phyloP scores from a whole-genome alignment of 352 stramenopile genomes.

The Pilasporangium apinafurcum region DNA sequence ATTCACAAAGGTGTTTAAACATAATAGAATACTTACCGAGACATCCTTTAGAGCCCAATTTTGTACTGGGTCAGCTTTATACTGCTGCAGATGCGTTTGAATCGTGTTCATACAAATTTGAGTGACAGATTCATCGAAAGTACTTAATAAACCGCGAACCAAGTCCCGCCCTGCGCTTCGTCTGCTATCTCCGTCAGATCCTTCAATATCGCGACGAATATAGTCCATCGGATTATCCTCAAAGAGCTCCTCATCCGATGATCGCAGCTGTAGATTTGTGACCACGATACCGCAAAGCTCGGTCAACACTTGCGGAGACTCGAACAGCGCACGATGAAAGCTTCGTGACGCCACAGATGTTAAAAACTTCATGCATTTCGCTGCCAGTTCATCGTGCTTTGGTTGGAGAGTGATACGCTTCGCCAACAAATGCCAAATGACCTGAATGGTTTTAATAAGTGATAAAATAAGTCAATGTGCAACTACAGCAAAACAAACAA shows the following conservation, averaged over 20 bases:
- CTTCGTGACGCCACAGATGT: slow-evolving; percentile 92
- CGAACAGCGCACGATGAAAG: slow-evolving; percentile 90
- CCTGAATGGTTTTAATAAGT: background rate
- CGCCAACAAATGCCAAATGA: slow-evolving; percentile 76
- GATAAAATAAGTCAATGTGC: background rate
- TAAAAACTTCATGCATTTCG: slow-evolving; percentile 97
- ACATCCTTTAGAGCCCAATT: slow-evolving; percentile 96
- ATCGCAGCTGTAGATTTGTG: slow-evolving; percentile 96
- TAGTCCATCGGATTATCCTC: slow-evolving; percentile 98
- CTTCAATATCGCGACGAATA: slow-evolving; percentile 98
- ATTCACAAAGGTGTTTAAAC: too few relatives aligned
- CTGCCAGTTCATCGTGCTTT: slow-evolving; percentile 95
- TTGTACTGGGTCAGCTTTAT: slow-evolving; percentile 66
- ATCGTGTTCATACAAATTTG: slow-evolving; percentile 92
- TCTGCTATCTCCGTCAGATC: slow-evolving; percentile 94
- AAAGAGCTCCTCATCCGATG: slow-evolving; percentile 96
- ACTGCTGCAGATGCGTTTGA: slow-evolving; percentile 88
- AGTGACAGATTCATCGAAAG: slow-evolving; percentile 93
- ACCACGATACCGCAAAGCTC: slow-evolving; percentile 98
- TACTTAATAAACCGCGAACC: slow-evolving; percentile 91
- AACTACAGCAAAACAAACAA: too few relatives aligned
- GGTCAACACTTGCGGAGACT: slow-evolving; percentile 60
- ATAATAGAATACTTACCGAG: slow-evolving; percentile 77
- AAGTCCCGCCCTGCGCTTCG: slow-evolving; percentile 94
- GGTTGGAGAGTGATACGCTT: slow-evolving; percentile 66